A percentile compares a stretch with the other conserved stretches of the same genome.
Conservation (phyloP, 2,329 filamentous ascomycete species). For the Beauveria sp. region DNA sequence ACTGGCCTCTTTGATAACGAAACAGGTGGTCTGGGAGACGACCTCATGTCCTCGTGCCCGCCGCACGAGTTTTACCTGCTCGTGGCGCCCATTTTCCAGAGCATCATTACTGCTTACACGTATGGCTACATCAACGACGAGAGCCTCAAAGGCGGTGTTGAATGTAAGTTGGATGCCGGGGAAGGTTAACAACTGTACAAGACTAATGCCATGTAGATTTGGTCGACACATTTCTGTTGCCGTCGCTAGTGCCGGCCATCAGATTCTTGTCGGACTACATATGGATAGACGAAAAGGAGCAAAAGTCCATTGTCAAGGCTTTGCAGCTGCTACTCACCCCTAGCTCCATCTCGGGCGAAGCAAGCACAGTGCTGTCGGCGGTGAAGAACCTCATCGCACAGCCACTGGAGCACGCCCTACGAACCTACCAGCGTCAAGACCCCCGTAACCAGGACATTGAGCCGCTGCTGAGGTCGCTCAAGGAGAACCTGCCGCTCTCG, state of each 20-base stretch:
- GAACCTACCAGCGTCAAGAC: constrained; percentile 57
- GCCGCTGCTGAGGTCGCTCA: constrained; percentile 58
- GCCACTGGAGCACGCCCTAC: constrained; percentile 59
- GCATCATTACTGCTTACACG: constrained; percentile 65
- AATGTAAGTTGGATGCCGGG: constrained; percentile 47
- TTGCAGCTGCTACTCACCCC: constrained; percentile 66
- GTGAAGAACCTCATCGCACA: constrained; percentile 66
- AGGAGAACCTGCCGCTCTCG: constrained; percentile 48
- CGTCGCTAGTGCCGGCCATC: constrained; percentile 67
- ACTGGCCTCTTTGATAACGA: constrained; percentile 70
- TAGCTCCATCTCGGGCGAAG: constrained; percentile 63
- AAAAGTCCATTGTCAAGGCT: constrained; percentile 62
- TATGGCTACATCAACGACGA: constrained; percentile 59
- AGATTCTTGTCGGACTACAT: constrained; percentile 64
- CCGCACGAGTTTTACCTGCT: constrained; percentile 78
- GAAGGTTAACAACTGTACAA: not conserved
- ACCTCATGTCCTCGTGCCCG: constrained; percentile 72
- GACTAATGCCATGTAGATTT: constrained; percentile 44
- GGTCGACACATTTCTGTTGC: constrained; percentile 72
- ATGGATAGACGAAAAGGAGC: constrained; percentile 57
- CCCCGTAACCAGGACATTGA: constrained; percentile 63
- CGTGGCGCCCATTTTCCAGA: constrained; percentile 68
- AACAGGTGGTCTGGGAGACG: constrained; percentile 65
- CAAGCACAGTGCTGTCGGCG: constrained; percentile 60
- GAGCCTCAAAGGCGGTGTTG: constrained; percentile 64